Base-by-base conservation (phyloP, 2,329 filamentous ascomycete species). In the Calonectria pauciramosa region DNA sequence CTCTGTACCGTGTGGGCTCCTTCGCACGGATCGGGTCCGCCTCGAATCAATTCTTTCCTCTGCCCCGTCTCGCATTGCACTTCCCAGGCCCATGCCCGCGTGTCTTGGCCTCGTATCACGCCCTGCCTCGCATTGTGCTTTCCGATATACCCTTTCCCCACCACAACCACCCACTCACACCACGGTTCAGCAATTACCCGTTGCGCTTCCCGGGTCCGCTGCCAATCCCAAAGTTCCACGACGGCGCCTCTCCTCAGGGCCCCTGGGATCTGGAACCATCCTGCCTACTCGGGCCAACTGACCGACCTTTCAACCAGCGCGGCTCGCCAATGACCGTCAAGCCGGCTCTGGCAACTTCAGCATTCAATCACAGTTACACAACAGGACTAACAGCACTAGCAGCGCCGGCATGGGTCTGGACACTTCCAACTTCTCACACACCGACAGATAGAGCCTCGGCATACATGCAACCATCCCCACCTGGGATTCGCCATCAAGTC, bases 331-430 rank as follows among this genome's bases (percentile, higher is more conserved):
- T 68, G 20, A 44, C 26, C 23, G 30, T 59, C 23, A 32, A 30
- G 28, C 51, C 52, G 52, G 59, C 59, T 60, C 38, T 49, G 26
- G 34, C 18, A 54, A 23, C 56, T 54, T 47, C 59, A 64, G 49
- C 14, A 64, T 30, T 54, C n/a, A 34, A 52, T 23, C 44, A n/a
- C 16, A 18, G 56, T 54, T 64, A 64, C 68, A 54, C 56, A 64
- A 44, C 36, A 68, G 30, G 54, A 70, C 68, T 56, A 64, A 54
- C 51, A 68, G 54, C 68, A 70, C 68, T 65, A 70, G 60, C 56
- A 56, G 38, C 68, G 59, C 66, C 51, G 44, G 28, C 66, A 65
- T 44, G 49, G 38, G 30, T 44, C 68, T 36, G 28, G 26, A 23
- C 54, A 69, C 54, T 63, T 49, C 68, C 52, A 64, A 34, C 38